phyloP scores from a whole-genome alignment of 371 early-diverging fungal species.

The Mortierella sp. region DNA sequence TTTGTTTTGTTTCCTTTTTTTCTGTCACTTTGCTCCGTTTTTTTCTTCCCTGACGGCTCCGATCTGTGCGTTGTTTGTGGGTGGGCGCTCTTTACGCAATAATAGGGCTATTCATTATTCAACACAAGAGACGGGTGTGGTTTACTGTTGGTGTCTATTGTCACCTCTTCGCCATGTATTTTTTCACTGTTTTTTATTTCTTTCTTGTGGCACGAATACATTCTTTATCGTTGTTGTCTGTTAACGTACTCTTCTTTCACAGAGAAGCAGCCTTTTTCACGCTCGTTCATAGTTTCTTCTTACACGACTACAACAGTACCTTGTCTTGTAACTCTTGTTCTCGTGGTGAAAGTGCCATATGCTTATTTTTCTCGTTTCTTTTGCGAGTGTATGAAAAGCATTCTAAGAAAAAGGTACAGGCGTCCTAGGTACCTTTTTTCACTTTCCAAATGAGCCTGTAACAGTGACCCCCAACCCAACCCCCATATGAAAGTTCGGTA shows the following conservation, averaged over 20 bases:
- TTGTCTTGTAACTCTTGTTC: no score
- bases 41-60: background rate
- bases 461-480: background rate
- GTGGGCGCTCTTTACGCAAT: background rate
- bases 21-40: background rate
- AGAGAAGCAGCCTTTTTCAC: background rate
- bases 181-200: no score
- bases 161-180: background rate
- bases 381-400: background rate
- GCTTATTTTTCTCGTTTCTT: background rate
- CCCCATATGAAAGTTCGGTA: conserved; percentile 5
- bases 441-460: background rate
- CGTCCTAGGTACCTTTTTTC: background rate
- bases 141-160: background rate
- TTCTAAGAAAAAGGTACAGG: background rate
- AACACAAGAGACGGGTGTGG: background rate
- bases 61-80: conserved; percentile 1
- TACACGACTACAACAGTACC: background rate
- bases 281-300: background rate
- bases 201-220: background rate
- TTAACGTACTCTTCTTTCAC: background rate
- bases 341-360: background rate
- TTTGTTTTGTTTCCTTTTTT: background rate
- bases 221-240: background rate
- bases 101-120: background rate